Evolutionary conservation across 495 filamentous ascomycete species (phyloP).

Genomic region (Penicillium psychrofluorescens): DNA sequence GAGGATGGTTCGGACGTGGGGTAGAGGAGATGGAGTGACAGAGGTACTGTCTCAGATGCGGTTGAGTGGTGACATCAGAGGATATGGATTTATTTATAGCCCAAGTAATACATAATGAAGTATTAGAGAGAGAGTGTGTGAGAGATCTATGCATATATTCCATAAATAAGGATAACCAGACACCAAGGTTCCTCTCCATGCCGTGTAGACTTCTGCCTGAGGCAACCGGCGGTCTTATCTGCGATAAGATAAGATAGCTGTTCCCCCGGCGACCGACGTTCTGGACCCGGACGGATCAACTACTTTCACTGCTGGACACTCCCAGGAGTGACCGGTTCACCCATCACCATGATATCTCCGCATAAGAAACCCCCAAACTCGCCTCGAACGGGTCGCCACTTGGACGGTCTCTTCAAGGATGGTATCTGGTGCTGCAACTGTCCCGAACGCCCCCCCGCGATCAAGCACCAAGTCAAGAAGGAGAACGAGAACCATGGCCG

Average conservation of each 20-base stretch:
- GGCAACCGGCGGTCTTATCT: background rate
- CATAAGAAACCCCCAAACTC: constrained; percentile 16
- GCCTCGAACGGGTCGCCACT: constrained; percentile 23
- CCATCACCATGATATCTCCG: constrained; percentile 13
- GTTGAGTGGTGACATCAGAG: too few relatives aligned
- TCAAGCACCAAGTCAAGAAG: constrained; percentile 56
- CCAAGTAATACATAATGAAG: background rate
- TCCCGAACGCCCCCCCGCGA: constrained; percentile 51
- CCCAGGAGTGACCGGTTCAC: background rate
- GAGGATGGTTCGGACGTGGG: too few relatives aligned
- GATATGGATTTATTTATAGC: too few relatives aligned
- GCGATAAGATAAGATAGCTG: constrained; percentile 8
- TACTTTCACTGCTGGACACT: background rate
- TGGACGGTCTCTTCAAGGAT: constrained; percentile 50
- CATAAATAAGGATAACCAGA: too few relatives aligned
- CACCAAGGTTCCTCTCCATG: too few relatives aligned
- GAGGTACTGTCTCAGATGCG: background rate
- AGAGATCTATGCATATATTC: too few relatives aligned
- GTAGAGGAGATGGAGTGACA: background rate
- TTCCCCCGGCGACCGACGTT: constrained; percentile 22
- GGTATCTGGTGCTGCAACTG: constrained; percentile 62
- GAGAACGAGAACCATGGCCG: constrained; percentile 57
- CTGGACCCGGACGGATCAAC: too few relatives aligned
- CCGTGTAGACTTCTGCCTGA: background rate
- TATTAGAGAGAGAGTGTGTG: background rate